A percentile compares a stretch with the other conserved stretches of the same genome.
phyloP scores from a whole-genome alignment of 2,329 filamentous ascomycete species.

The Ceratocystis variospora region DNA sequence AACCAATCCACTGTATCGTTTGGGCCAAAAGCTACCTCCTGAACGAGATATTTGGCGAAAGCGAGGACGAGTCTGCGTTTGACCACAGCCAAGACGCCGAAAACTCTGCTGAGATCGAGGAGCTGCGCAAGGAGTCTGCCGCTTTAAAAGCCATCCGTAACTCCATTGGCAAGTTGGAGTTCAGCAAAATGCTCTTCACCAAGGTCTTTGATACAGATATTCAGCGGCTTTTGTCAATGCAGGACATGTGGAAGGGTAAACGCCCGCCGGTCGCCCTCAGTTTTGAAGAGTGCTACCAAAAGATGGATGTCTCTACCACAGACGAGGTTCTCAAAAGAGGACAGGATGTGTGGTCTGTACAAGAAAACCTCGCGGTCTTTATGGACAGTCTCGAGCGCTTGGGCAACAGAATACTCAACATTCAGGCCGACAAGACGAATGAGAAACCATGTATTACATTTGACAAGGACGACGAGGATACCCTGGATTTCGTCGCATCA shows the following conservation, averaged over 20 bases:
- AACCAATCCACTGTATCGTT: conserved; percentile 96
- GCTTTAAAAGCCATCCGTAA: conserved; percentile 71
- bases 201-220: conserved; percentile 88
- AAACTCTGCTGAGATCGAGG: conserved; percentile 77
- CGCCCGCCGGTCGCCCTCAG: conserved; percentile 59
- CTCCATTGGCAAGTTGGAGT: conserved; percentile 64
- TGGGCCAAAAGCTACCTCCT: conserved; percentile 97
- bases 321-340: conserved; percentile 44
- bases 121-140: conserved; percentile 69
- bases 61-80: conserved; percentile 71
- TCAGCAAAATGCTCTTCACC: conserved; percentile 69
- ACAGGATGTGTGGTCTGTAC: conserved; percentile 65
- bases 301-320: conserved; percentile 37
- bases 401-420: conserved; percentile 55
- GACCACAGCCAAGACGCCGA: conserved; percentile 70
- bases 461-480: conserved; percentile 94
- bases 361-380: conserved; percentile 78
- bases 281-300: conserved; percentile 46
- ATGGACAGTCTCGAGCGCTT: conserved; percentile 68
- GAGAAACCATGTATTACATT: conserved; percentile 61
- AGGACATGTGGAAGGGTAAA: conserved; percentile 91
- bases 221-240: conserved; percentile 65
- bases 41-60: conserved; percentile 84
- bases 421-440: conserved; percentile 39
- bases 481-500: conserved; percentile 83